These are phyloP conservation scores for Ogataea henricii DNA, from an alignment of 805 yeast species.

Conservation along the genomic window DNA sequence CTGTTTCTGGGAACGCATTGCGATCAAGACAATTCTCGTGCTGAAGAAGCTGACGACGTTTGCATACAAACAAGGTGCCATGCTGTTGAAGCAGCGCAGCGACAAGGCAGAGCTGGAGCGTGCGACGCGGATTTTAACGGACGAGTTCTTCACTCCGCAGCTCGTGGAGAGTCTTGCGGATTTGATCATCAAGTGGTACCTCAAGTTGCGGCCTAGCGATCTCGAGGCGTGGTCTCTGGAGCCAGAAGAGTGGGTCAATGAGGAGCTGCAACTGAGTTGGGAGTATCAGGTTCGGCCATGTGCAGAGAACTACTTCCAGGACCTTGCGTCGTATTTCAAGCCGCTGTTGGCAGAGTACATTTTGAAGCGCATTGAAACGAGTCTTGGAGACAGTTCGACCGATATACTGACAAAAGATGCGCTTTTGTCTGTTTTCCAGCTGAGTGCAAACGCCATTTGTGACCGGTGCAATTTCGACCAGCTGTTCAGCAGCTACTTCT, in stretches of 20 bases:
- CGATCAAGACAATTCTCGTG: slow-evolving; percentile 64
- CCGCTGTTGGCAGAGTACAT: slow-evolving; percentile 55
- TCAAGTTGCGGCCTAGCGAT: slow-evolving; percentile 73
- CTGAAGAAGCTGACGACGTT: slow-evolving; percentile 65
- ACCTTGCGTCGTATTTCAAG: slow-evolving; percentile 64
- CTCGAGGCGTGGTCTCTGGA: slow-evolving; percentile 79
- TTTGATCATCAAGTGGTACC: slow-evolving; percentile 69
- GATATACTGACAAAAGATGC: slow-evolving; percentile 76
- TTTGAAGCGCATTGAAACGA: slow-evolving; percentile 56
- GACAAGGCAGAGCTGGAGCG: slow-evolving; percentile 64
- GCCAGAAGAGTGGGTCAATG: slow-evolving; percentile 93
- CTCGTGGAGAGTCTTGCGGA: slow-evolving; percentile 62
- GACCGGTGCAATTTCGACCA: slow-evolving; percentile 70
- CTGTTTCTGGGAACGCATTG: slow-evolving; percentile 73
- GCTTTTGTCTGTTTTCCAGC: slow-evolving; percentile 78
- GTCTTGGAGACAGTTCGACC: slow-evolving; percentile 30
- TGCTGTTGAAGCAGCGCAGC: slow-evolving; percentile 58
- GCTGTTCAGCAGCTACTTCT: slow-evolving; percentile 55
- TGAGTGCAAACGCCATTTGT: slow-evolving; percentile 66
- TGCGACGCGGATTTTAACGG: slow-evolving; percentile 54
- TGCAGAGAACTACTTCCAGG: slow-evolving; percentile 82
- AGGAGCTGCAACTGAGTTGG: slow-evolving; percentile 74
- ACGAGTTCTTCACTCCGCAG: slow-evolving; percentile 58
- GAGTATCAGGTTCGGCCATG: slow-evolving; percentile 86
- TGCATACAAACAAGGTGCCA: slow-evolving; percentile 66